phyloP scores from a whole-genome alignment of 176 grass and related monocot genomes.

The Saccharum spontaneum region DNA sequence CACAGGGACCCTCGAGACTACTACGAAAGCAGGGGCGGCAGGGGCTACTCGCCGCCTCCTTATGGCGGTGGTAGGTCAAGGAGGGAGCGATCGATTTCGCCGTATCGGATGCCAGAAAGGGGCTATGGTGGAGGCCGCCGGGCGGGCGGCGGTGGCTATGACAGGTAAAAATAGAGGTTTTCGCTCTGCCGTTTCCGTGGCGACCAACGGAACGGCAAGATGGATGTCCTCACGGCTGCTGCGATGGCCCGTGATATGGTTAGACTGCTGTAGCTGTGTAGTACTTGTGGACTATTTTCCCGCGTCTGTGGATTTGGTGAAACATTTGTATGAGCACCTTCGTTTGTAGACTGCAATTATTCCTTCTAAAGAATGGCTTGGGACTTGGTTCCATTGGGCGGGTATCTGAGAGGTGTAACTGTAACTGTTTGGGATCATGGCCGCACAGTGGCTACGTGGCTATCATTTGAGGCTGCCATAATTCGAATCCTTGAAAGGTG shows the following conservation, averaged over 20 bases:
- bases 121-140: conserved; percentile 43
- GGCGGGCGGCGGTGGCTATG: conserved; percentile 41
- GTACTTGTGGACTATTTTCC: neutral
- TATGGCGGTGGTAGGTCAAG: conserved; percentile 43
- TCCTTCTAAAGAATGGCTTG: conserved; percentile 17
- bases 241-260: neutral
- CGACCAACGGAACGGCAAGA: neutral
- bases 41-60: conserved; percentile 59
- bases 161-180: conserved; percentile 27
- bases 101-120: conserved; percentile 49
- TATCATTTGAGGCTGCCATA: conserved; percentile 10
- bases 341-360: conserved; percentile 37
- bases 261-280: conserved; percentile 26
- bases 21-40: conserved; percentile 36
- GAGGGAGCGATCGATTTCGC: conserved; percentile 62
- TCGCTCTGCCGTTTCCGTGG: neutral
- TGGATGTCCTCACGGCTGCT: neutral
- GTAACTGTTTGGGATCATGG: conserved; percentile 17
- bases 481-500: conserved; percentile 29
- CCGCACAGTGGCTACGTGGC: conserved; percentile 7
- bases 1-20: conserved; percentile 43
- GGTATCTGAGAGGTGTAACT: neutral
- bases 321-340: conserved; percentile 7
- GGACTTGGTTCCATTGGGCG: neutral
- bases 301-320: neutral